Conservation (phyloP, 106 monocot genomes). For the Dendrobium nobile region DNA sequence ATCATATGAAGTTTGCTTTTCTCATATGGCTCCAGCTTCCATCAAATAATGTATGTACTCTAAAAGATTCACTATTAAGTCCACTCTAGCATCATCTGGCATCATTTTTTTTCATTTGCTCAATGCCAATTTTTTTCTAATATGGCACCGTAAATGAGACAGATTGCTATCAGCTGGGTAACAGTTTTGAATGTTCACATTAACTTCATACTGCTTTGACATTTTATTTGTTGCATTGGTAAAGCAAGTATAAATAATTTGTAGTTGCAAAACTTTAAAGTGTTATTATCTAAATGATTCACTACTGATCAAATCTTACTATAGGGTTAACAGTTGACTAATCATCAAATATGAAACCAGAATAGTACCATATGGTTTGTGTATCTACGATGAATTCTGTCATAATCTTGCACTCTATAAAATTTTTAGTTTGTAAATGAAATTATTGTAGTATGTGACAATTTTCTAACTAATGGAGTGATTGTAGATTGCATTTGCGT, state of each 20-base stretch:
- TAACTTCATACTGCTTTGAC: neutral
- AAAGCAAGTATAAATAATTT: neutral
- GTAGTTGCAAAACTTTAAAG: neutral
- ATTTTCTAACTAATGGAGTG: neutral
- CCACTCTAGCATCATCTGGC: neutral
- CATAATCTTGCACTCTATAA: neutral
- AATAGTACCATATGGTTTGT: neutral
- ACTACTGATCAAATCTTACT: neutral
- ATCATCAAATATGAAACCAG: too few relatives aligned
- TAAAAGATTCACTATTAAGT: neutral
- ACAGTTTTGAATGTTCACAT: neutral
- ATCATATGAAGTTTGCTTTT: constrained; percentile 83
- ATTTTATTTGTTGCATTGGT: neutral
- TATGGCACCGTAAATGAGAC: neutral
- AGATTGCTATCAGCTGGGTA: neutral
- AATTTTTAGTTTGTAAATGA: neutral
- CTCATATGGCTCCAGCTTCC: constrained; percentile 94
- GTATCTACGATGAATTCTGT: neutral
- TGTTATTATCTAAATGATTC: neutral
- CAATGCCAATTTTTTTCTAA: neutral
- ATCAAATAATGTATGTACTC: constrained; percentile 52
- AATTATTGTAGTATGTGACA: neutral
- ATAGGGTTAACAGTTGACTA: neutral
- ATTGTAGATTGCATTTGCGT: neutral
- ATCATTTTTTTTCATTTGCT: neutral